Evolutionary conservation across 2,329 filamentous ascomycete genomes (phyloP), one percentile per base, ranked within the genome.

Genomic region (Fusarium irregulare): DNA sequence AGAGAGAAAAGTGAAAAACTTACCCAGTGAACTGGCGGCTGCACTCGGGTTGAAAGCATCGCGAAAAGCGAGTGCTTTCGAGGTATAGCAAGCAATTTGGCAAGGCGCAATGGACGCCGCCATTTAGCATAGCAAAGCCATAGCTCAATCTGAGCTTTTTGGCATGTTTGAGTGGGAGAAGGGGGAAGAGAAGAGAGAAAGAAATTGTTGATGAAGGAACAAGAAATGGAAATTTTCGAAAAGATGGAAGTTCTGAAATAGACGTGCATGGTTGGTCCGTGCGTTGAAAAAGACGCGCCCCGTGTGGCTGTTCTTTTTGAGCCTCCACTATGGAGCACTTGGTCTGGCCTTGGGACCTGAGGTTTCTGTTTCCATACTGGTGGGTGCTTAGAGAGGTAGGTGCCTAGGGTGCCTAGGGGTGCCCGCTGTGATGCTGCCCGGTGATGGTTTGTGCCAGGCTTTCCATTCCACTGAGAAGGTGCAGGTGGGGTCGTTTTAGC

Each of bases 191-290:
- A 20, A 27, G n/a, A 53, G 13, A 28, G 54, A 27, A 37, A 18
- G 42, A 65, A 62, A 44, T 62, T 69, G 69, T 65, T 75, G 68
- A 73, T 73, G 71, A 71, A 60, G 72, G 58, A 56, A 64, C 60
- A 56, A 48, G 70, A 75, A 72, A 66, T 58, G 51, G 70, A 75
- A 73, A 66, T 51, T 67, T 64, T 63, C 34, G 16, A 56, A 49
- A 49, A 72, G 45, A 55, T 62, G 56, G 70, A 74, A 72, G 69
- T 74, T 74, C 74, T 63, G 59, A 75, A 75, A 75, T 65, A 65
- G 53, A 58, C 62, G 18, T 61, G 53, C 34, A 16, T 25, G 10
- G 9, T 40, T 72, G 73, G 73, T 49, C 73, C 72, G 73, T 75
- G 73, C 73, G 34, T 58, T 23, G 9, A 27, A 64, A 12, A 57